Evolutionary conservation across 441 rosid species (phyloP).

Genomic region (Kokia cookei): DNA sequence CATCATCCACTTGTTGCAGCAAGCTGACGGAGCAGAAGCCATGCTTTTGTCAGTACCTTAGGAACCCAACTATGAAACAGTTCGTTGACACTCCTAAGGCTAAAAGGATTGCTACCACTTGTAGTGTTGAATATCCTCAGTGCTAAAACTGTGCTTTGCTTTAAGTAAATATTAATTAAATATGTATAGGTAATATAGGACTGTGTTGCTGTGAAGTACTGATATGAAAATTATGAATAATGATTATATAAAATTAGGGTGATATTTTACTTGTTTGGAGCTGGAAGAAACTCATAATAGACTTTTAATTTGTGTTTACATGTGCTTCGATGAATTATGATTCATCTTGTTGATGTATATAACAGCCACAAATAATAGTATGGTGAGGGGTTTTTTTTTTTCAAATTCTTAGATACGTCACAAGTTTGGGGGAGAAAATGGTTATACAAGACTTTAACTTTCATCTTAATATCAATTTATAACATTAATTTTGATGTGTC

Average conservation of each 20-base stretch:
- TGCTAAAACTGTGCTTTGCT: constrained; percentile 16
- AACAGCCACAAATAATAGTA: no score
- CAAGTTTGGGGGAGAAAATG: no score
- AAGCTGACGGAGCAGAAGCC: constrained; percentile 37
- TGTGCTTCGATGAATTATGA: neutral
- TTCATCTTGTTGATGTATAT: neutral
- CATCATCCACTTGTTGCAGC: constrained; percentile 31
- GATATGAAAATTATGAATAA: neutral
- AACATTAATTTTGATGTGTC: no score
- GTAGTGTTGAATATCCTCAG: constrained; percentile 31
- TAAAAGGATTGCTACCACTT: constrained; percentile 24
- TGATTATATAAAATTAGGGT: neutral
- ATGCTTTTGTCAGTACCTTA: constrained; percentile 37
- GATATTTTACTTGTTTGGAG: neutral
- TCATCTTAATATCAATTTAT: no score
- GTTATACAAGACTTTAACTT: no score
- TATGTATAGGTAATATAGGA: neutral
- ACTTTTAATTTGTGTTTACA: neutral
- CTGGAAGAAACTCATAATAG: neutral
- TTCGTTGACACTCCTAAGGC: constrained; percentile 37
- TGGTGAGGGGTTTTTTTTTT: no score
- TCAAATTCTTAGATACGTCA: no score
- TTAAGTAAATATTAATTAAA: neutral
- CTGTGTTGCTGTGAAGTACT: neutral
- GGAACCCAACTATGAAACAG: constrained; percentile 27